Evolutionary conservation across 768 basidiomycete species (phyloP), one percentile per base, ranked within the genome.

Genomic region (Rhizopogon roseolus): DNA sequence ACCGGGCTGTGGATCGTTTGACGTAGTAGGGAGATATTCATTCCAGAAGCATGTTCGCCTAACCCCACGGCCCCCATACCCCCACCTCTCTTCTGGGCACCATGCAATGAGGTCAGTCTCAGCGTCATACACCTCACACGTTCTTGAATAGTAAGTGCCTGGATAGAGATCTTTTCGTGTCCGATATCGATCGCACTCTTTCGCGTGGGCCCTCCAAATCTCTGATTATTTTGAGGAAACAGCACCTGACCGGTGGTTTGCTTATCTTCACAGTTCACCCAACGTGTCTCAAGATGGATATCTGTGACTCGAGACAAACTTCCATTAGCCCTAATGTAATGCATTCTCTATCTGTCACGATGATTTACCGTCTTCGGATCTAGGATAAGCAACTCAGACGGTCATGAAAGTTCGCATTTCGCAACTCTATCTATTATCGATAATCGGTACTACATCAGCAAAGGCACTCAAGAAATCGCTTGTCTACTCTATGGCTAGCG

Each of bases 281-380:
- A 22, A 42, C 22, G 10, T 45, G 17, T 14, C 44, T 7, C 29
- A 19, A 45, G 17, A 17, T 48, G 3, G 4, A 32, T 4, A 28
- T 6, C 29, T 17, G 27, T 29, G 27, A 6, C 7, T 34, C 32
- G 29, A 39, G 38, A 32, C 17, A 29, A 34, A 6, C 10, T 6
- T 4, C 14, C 6, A 7, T 32, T 10, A 32, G 13, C 11, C 32
- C 32, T 36, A 22, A 3, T 22, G 22, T 3, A 22, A 22, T n/a
- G 22, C 29, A 36, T 25, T 22, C 22, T 36, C n/a, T 39, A 39
- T 39, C 34, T 50, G 27, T 25, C 27, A 40, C 36, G 38, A 40
- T 37, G 37, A 0, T 53, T 45, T 38, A 22, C 40, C 38, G 48
- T 57, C 39, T 36, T 59, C 61, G 56, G 61, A 58, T 59, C 57